Percentiles rank a stretch among this genome's conserved stretches.
Evolutionary conservation across 306 rosid species (phyloP).

Genomic region (Vigna reflexopilosa): DNA sequence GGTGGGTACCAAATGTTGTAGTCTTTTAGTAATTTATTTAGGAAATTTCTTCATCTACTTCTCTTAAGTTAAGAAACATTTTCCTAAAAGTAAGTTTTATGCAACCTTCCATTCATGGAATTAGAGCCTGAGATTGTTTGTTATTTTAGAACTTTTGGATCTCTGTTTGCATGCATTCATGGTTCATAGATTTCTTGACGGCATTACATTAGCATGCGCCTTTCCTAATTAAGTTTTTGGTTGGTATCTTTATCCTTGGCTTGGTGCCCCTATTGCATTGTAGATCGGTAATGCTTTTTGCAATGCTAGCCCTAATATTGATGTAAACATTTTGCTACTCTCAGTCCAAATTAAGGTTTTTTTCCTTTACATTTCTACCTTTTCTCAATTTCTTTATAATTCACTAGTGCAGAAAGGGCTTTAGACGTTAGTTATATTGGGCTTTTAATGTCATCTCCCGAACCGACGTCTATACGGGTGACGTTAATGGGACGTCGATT

Average conservation of each 20-base stretch:
- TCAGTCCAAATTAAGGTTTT: constrained; percentile 60
- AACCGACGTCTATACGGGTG: too few relatives aligned
- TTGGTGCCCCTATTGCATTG: constrained; percentile 73
- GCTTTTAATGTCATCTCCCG: too few relatives aligned
- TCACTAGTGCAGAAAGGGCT: too few relatives aligned
- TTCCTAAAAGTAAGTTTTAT: constrained; percentile 25
- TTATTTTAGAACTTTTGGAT: constrained; percentile 24
- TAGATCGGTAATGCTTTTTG: constrained; percentile 65
- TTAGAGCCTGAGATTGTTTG: background rate
- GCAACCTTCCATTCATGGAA: constrained; percentile 28
- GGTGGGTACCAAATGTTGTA: constrained; percentile 47
- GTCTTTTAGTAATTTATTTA: constrained; percentile 63
- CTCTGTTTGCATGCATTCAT: constrained; percentile 40
- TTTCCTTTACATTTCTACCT: constrained; percentile 53
- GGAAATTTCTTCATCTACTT: constrained; percentile 43
- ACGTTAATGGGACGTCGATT: too few relatives aligned
- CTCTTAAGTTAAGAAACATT: background rate
- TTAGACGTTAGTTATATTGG: too few relatives aligned
- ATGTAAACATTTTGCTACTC: constrained; percentile 59
- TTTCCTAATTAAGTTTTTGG: constrained; percentile 55
- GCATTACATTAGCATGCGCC: constrained; percentile 44
- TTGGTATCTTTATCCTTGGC: constrained; percentile 60
- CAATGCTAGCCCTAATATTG: constrained; percentile 55
- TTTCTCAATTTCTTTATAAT: constrained; percentile 45
- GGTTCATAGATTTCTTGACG: constrained; percentile 39